Base-by-base conservation (phyloP, 768 basidiomycete species). In the Sarcomyxa edulis region DNA sequence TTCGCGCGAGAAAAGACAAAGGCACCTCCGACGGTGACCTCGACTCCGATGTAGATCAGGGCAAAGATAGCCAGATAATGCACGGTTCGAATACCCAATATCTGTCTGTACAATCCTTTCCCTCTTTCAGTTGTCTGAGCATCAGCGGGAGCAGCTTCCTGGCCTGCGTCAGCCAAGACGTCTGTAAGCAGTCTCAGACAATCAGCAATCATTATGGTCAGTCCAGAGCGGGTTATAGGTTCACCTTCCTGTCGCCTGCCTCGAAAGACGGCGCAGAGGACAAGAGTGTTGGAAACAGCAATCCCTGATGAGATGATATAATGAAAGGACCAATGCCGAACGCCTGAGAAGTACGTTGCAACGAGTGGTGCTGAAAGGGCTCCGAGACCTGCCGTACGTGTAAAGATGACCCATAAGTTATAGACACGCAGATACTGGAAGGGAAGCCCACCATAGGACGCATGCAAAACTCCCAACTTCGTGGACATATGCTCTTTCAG, bases 291-390 rank as follows among this genome's bases (percentile, higher is more conserved):
- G 20, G 62, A 25, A 22, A 72, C 28, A 0, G 78, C 72, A 12
- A 86, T 30, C 2, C 69, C 74, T 1, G 81, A 51, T 0, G 76
- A 81, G 7, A 60, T 57, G 23, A 84, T 63, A 51, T 77, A 85
- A 49, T 83, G 75, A 46, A 76, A 75, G 3, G 73, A 76, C 81
- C 83, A 84, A 31, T 60, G 61, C 0, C 44, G 49, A 23, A 64
- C 42, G 24, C 65, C 61, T 3, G 76, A 64, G 44, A 87, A 86
- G 35, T 78, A 72, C 0, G 85, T 88, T 0, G 84, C 68, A 1
- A 77, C 66, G 16, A 85, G 64, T 1, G 85, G 85, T 0, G 81
- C 60, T 9, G 62, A 51, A 10, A 79, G 51, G 7, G 77, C 76
- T 0, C 78, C 77, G n/a, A 57, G 42, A 29, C 65, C 53, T 54